A percentile compares a stretch with the other conserved stretches of the same genome.
phyloP scores from a whole-genome alignment of 1,284 basidiomycete species.

The Marasmius tenuissimus region DNA sequence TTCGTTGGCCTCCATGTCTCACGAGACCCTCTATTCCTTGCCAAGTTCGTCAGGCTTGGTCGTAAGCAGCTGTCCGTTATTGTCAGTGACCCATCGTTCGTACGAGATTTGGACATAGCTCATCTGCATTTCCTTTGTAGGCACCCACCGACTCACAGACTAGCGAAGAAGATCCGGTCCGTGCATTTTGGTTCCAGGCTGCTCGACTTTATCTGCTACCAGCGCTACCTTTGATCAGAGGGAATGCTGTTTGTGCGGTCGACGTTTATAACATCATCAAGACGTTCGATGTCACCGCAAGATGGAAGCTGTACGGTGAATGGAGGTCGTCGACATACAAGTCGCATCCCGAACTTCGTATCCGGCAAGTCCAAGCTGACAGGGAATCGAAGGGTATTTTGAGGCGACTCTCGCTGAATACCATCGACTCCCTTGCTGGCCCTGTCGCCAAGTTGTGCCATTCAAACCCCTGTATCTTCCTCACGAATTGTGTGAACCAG shows the following conservation, averaged over 20 bases:
- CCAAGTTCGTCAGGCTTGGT: constrained; percentile 62
- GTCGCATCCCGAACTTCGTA: constrained; percentile 72
- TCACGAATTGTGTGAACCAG: constrained; percentile 88
- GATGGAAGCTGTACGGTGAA: constrained; percentile 94
- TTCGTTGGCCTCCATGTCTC: constrained; percentile 78
- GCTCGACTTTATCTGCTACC: constrained; percentile 85
- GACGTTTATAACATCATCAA: constrained; percentile 88
- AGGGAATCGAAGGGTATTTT: constrained; percentile 80
- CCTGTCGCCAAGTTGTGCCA: constrained; percentile 94
- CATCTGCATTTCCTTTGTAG: constrained; percentile 28
- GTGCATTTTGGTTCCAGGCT: constrained; percentile 79
- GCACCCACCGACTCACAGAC: constrained; percentile 51
- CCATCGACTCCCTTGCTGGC: constrained; percentile 80
- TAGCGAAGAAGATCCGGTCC: constrained; percentile 57
- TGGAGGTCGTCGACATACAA: constrained; percentile 81
- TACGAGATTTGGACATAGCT: constrained; percentile 23
- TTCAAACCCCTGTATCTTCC: constrained; percentile 92
- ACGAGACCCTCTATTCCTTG: constrained; percentile 65
- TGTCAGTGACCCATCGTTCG: constrained; percentile 34
- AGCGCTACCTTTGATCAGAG: constrained; percentile 81
- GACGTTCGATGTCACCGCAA: constrained; percentile 74
- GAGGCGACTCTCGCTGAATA: constrained; percentile 80
- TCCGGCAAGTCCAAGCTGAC: constrained; percentile 71
- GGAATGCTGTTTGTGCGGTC: constrained; percentile 83
- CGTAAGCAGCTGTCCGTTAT: constrained; percentile 44